These are phyloP conservation scores for Echria macrotheca DNA, from an alignment of 495 filamentous ascomycete species.

Conservation along the genomic window DNA sequence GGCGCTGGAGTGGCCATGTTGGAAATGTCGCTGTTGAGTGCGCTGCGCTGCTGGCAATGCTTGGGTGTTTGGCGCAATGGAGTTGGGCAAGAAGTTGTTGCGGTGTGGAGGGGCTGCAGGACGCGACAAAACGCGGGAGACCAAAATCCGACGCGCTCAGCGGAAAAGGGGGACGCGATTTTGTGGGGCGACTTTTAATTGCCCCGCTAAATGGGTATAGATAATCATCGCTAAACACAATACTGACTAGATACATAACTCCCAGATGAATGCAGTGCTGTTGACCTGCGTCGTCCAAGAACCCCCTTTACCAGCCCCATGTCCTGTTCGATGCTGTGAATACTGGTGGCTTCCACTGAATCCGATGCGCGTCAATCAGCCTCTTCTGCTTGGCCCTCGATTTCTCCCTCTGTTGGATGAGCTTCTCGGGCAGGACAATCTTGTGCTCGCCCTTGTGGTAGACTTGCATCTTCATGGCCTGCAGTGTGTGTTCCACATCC, in stretches of 20 bases:
- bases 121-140: constrained; percentile 32
- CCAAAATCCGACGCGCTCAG: constrained; percentile 13
- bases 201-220: constrained; percentile 9
- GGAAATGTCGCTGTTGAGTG: constrained; percentile 1
- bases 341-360: constrained; percentile 94
- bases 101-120: constrained; percentile 12
- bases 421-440: constrained; percentile 71
- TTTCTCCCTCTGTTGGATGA: constrained; percentile 67
- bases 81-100: not conserved
- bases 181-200: too few relatives aligned
- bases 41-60: constrained; percentile 3
- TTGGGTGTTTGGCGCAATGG: constrained; percentile 4
- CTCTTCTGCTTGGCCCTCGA: constrained; percentile 64
- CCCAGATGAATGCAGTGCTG: not conserved
- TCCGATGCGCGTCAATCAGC: constrained; percentile 65
- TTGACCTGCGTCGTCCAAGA: not conserved
- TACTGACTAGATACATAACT: not conserved
- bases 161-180: constrained; percentile 13
- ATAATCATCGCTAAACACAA: not conserved
- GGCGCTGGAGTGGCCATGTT: constrained; percentile 32
- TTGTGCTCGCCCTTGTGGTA: constrained; percentile 94
- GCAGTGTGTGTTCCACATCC: constrained; percentile 88
- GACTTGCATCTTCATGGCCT: constrained; percentile 88
- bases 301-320: constrained; percentile 77
- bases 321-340: constrained; percentile 84